These are phyloP conservation scores for Populus deltoides DNA, from an alignment of 345 rosid species.

Conservation along the genomic window DNA sequence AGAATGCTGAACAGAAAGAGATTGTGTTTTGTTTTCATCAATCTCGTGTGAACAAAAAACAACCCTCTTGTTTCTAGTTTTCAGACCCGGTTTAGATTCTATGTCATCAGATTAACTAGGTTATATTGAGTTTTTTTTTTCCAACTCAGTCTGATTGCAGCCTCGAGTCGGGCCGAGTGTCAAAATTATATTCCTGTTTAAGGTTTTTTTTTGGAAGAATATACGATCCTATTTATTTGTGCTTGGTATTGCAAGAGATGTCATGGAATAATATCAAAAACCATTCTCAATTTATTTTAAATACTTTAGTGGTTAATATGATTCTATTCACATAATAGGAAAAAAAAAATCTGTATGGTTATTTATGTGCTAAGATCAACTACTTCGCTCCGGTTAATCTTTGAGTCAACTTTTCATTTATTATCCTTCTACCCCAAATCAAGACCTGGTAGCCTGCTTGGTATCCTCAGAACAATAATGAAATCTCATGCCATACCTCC, in stretches of 20 bases:
- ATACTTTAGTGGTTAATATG: neutral
- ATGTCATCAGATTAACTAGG: too few relatives aligned
- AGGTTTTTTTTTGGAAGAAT: neutral
- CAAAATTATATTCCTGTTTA: too few relatives aligned
- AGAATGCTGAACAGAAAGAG: too few relatives aligned
- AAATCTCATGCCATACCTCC: constrained; percentile 23
- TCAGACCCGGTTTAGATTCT: too few relatives aligned
- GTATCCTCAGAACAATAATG: constrained; percentile 14
- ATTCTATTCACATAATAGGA: neutral
- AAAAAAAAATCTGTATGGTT: constrained; percentile 19
- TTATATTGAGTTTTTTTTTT: too few relatives aligned
- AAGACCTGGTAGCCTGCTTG: neutral
- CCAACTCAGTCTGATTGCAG: too few relatives aligned
- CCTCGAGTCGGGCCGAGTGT: too few relatives aligned
- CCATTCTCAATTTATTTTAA: too few relatives aligned
- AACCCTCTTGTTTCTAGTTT: too few relatives aligned
- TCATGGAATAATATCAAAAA: neutral
- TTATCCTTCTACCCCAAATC: constrained; percentile 37
- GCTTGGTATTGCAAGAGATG: neutral
- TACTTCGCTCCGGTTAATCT: constrained; percentile 40
- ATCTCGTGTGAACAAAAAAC: too few relatives aligned
- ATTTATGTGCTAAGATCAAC: constrained; percentile 45
- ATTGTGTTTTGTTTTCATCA: too few relatives aligned
- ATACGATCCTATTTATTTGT: too few relatives aligned
- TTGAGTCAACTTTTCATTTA: constrained; percentile 44